Percentiles rank a stretch among this genome's conserved stretches.
Conservation (phyloP, 495 filamentous ascomycete species). For the Achaetomiella virescens region DNA sequence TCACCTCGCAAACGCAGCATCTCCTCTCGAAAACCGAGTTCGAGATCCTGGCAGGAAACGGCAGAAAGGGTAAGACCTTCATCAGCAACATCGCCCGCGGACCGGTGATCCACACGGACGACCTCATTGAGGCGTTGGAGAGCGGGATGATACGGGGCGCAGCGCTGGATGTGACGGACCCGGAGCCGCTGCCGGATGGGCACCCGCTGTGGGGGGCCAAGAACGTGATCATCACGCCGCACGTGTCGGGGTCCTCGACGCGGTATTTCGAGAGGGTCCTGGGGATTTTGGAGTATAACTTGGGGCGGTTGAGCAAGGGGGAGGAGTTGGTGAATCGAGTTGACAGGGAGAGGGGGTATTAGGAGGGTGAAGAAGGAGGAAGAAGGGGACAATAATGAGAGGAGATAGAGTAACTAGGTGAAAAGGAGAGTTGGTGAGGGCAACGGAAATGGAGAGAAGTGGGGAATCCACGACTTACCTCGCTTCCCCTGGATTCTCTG, state of each 20-base stretch:
- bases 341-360: constrained; percentile 21
- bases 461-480: too few species aligned
- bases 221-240: constrained; percentile 74
- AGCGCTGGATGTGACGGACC: constrained; percentile 81
- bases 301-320: constrained; percentile 53
- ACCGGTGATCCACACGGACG: constrained; percentile 61
- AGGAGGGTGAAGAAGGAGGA: too few species aligned
- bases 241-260: constrained; percentile 59
- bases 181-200: constrained; percentile 68
- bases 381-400: too few species aligned
- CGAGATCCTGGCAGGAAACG: constrained; percentile 41
- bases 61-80: constrained; percentile 42
- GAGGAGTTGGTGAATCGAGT: constrained; percentile 56
- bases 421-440: too few species aligned
- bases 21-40: constrained; percentile 63
- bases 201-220: constrained; percentile 66
- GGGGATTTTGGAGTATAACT: constrained; percentile 52
- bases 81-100: constrained; percentile 73
- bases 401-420: too few species aligned
- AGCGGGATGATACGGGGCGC: constrained; percentile 56
- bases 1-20: constrained; percentile 62
- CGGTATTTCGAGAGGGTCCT: constrained; percentile 59
- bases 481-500: too few species aligned
- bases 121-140: constrained; percentile 58
- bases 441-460: too few species aligned